Conservation (phyloP, 140 eudicot species). For the Cichorium intybus region DNA sequence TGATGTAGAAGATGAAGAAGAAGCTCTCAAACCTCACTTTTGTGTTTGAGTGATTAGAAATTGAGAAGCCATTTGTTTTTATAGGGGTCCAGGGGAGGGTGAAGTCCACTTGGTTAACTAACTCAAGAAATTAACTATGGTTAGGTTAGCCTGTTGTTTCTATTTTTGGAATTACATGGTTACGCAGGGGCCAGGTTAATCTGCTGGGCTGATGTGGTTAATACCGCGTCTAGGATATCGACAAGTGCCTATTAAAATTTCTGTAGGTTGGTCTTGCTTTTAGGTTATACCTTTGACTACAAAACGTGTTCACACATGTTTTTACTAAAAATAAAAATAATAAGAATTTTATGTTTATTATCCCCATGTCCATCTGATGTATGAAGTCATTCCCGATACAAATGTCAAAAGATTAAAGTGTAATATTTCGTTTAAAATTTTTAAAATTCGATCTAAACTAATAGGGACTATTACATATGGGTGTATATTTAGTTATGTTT, state of each 20-base stretch:
- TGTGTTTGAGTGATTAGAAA: conserved; percentile 1
- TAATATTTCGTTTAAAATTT: too few relatives aligned
- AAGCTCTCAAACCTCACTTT: conserved; percentile 34
- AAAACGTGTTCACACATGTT: conserved; percentile 28
- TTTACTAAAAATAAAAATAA: too few relatives aligned
- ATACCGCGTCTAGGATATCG: conserved; percentile 13
- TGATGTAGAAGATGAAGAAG: neutral
- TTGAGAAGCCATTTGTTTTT: conserved; percentile 16
- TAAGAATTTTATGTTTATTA: too few relatives aligned
- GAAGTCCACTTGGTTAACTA: conserved; percentile 1
- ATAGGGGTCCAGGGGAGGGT: conserved; percentile 23
- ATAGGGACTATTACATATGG: too few relatives aligned
- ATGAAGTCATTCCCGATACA: too few relatives aligned
- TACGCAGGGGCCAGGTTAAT: conserved; percentile 7
- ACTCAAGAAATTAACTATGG: conserved; percentile 16
- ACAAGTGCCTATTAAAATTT: conserved; percentile 17
- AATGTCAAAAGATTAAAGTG: too few relatives aligned
- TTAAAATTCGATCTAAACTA: too few relatives aligned
- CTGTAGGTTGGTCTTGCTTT: conserved; percentile 1
- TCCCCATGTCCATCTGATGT: too few relatives aligned
- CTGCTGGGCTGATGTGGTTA: neutral
- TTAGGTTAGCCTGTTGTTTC: conserved; percentile 10
- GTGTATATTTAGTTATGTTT: too few relatives aligned
- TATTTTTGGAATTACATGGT: neutral
- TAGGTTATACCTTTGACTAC: conserved; percentile 30